Base-by-base conservation (phyloP, 1,284 basidiomycete genomes). In the Trichosporon ovoides region DNA sequence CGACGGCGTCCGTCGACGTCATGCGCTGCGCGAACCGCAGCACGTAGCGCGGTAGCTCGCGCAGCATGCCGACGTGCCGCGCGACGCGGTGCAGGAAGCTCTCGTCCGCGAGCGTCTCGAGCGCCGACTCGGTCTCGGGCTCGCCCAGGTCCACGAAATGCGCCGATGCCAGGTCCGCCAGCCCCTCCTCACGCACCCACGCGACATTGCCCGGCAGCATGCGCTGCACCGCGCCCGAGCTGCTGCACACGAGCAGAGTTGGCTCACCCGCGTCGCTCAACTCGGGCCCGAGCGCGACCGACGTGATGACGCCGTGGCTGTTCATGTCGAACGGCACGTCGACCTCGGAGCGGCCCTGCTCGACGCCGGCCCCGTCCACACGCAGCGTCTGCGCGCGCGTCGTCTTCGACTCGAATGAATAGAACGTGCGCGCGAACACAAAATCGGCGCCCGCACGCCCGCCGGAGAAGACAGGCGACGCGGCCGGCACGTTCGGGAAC, bases 151-250 rank as follows among this genome's bases (percentile, higher is more conserved):
- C 88, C 38, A 95, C 82, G 58, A 91, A 84, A 57, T 85, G 83
- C 3, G 85, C 84, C 1, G 81, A 81, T 18, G 81, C 79, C 51
- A 90, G 81, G 20, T 84, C 80, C 0, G 89, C 80, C 12, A 96
- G 80, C 0, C 84, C 82, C 70, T 98, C 94, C 70, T 97, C 92
- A 38, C 91, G 81, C 0, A 82, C 83, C 92, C 91, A 97, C 53
- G 83, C 79, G 18, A 84, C 73, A 46, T 80, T 70, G 40, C 85
- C 81, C 33, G 84, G 81, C 50, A 85, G 80, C 84, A 89, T 88
- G 11, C 88, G 78, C 66, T 92, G 90, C 11, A 96, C 69, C 0
- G 89, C 81, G 11, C 91, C 91, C 0, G 87, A 88, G 6, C 84
- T 84, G 0, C 90, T 91, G 1, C 86, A 85, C 35, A 92, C 59